Evolutionary conservation across 495 filamentous ascomycete genomes (phyloP).

Genomic region (Entonaema liquescens): DNA sequence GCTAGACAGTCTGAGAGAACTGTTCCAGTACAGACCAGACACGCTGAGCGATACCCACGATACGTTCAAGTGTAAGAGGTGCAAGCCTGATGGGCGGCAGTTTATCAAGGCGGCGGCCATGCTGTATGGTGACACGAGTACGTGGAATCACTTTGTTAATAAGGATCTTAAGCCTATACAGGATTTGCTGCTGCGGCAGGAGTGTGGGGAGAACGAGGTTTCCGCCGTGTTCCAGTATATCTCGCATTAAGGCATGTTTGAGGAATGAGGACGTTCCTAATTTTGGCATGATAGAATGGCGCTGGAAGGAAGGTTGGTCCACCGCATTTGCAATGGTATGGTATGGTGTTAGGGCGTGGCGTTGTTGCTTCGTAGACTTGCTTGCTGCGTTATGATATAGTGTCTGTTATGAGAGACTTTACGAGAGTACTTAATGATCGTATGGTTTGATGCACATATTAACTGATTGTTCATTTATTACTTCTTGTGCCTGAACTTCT

Average conservation of each 20-base stretch:
- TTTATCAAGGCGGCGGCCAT: constrained; percentile 89
- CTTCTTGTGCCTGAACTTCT: background rate
- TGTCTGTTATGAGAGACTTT: background rate
- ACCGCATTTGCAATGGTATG: constrained; percentile 15
- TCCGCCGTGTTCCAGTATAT: constrained; percentile 99
- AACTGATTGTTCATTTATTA: background rate
- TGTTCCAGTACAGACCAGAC: constrained; percentile 88
- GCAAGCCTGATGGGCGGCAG: constrained; percentile 85
- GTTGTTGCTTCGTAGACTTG: constrained; percentile 2
- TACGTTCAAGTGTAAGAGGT: constrained; percentile 98
- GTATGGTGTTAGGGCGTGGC: constrained; percentile 7
- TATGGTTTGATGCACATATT: background rate
- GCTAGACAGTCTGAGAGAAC: constrained; percentile 83
- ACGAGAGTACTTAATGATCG: background rate
- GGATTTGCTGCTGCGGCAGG: constrained; percentile 90
- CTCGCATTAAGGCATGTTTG: constrained; percentile 66
- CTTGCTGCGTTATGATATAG: background rate
- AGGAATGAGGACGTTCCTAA: background rate
- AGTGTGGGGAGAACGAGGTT: constrained; percentile 79
- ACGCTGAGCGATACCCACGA: constrained; percentile 96
- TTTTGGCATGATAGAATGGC: constrained; percentile 6
- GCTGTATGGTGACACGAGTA: constrained; percentile 97
- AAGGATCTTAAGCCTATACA: constrained; percentile 81
- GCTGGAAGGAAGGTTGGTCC: background rate
- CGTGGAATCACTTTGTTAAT: constrained; percentile 97